Base-by-base conservation (phyloP, 768 basidiomycete species). In the Suillus fuscotomentosus region DNA sequence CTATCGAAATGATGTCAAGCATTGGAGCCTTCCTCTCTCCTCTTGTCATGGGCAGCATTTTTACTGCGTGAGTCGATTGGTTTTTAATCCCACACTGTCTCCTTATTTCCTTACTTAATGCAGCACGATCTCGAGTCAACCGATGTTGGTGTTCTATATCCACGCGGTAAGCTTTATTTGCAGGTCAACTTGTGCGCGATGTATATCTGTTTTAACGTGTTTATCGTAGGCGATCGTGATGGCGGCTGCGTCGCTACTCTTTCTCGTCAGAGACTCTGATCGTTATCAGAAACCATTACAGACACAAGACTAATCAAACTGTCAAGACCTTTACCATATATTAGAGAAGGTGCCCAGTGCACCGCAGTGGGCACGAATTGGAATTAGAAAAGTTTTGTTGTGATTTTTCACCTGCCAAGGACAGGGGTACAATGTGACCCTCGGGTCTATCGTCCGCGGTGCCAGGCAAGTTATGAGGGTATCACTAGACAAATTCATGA, bases 11-110 rank as follows among this genome's bases (percentile, higher is more conserved):
- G 66, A 69, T 77, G 2, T 24, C 64, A 7, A 66, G 65, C 14
- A 63, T 68, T 3, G 76, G 70, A 36, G 17, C 9, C 5, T 17
- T 68, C 3, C 63, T 76, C 27, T 75, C 76, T 5, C 73, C 74
- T 3, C 36, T 77, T 60, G 61, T 77, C 51, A 74, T 77, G 72
- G 75, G 75, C 8, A 56, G 72, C 47, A 68, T 76, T 41, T 53
- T 76, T 31, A 69, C 71, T 13, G 62, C 66, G 42, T 67, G 24
- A 61, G 66, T 67, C n/a, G 9, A 43, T 67, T 36, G n/a, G 8
- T 22, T 17, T 13, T 60, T 9, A 10, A 34, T 53, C 11, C 53
- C 20, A 36, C n/a, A 11, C 20, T 57, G 13, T 14, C 17, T 54
- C 3, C 20, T 62, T 24, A 31, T n/a, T 60, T n/a, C 24, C 17